Conservation (phyloP, 2,329 filamentous ascomycete genomes). For the Ceratocystis diversiconidia region DNA sequence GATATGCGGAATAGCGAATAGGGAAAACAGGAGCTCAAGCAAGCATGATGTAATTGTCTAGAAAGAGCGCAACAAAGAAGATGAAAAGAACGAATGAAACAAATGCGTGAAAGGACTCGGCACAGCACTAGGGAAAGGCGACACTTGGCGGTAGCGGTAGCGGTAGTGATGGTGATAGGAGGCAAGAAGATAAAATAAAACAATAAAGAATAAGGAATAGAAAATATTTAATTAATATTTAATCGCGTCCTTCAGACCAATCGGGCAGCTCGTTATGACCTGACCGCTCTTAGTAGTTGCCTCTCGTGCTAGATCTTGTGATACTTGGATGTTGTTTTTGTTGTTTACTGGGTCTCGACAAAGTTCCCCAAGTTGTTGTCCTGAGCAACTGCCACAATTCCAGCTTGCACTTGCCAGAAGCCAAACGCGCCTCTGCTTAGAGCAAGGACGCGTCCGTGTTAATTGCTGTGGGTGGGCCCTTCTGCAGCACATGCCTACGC, state of each 20-base stretch:
- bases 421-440: background rate
- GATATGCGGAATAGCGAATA: background rate
- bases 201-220: background rate
- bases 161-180: background rate
- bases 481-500: background rate
- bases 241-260: background rate
- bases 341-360: background rate
- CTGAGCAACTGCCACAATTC: background rate
- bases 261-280: background rate
- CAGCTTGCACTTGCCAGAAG: background rate
- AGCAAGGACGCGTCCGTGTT: conserved; percentile 9
- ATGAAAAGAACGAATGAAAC: background rate
- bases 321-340: background rate
- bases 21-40: background rate
- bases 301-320: background rate
- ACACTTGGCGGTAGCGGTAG: background rate
- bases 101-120: background rate
- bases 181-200: background rate
- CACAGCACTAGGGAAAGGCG: background rate
- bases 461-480: conserved; percentile 7
- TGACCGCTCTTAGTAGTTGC: background rate
- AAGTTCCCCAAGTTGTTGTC: background rate
- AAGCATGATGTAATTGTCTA: background rate
- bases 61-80: background rate
- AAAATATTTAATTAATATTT: background rate